Conservation (phyloP, 495 filamentous ascomycete genomes). For the Cudoniella acicularis region DNA sequence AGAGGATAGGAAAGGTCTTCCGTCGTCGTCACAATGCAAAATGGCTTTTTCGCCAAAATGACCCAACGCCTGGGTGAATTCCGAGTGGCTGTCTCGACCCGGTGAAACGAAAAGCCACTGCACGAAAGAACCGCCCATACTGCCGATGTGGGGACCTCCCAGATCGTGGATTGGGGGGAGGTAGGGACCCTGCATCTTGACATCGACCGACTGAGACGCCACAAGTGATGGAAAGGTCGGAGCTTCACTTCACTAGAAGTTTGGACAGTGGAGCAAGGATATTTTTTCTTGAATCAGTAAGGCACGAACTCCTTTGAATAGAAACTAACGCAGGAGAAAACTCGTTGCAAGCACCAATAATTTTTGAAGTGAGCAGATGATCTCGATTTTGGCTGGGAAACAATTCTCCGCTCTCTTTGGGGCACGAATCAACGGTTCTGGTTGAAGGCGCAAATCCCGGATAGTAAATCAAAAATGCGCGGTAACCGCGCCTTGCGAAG, state of each 20-base stretch:
- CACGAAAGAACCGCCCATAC: background rate
- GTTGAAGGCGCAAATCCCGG: background rate
- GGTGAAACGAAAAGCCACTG: background rate
- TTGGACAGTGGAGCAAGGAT: background rate
- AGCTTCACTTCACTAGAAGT: background rate
- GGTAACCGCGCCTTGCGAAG: background rate
- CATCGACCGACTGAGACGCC: background rate
- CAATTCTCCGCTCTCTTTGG: background rate
- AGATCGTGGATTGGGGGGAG: background rate
- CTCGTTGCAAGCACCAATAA: background rate
- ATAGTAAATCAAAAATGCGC: background rate
- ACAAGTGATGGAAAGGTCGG: background rate
- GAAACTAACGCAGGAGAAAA: background rate
- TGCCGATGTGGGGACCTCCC: background rate
- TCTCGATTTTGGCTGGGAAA: background rate
- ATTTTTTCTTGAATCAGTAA: background rate
- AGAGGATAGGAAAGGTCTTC: background rate
- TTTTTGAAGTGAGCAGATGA: background rate
- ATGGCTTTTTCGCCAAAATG: background rate
- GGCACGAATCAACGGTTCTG: background rate
- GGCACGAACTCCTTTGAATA: background rate
- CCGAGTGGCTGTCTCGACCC: background rate
- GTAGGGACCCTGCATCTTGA: background rate
- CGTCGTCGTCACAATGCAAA: background rate
- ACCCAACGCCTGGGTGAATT: background rate